Evolutionary conservation across 78 protist genomes (phyloP).

Genomic region (Salpingoeca rosetta): DNA sequence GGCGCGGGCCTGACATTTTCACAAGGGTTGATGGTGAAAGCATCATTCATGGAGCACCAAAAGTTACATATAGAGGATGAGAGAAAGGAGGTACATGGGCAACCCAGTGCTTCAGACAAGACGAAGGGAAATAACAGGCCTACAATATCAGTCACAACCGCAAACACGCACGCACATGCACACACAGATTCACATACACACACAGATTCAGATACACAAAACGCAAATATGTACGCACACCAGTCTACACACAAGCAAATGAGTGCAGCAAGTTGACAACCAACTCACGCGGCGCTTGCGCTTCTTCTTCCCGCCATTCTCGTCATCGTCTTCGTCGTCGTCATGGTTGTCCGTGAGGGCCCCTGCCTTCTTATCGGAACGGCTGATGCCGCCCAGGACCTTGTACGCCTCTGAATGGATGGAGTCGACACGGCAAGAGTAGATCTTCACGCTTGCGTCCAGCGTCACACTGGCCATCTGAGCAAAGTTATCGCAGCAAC

Average conservation of each 20-base stretch:
- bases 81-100: no score
- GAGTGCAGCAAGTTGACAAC: not conserved
- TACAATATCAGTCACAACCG: no score
- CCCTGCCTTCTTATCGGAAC: conserved; percentile 13
- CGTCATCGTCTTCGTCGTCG: conserved; percentile 16
- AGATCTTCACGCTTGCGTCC: conserved; percentile 85
- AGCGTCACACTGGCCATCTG: conserved; percentile 70
- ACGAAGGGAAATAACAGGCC: no score
- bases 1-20: not conserved
- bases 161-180: no score
- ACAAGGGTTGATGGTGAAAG: not conserved
- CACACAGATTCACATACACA: no score
- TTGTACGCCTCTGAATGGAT: conserved; percentile 63
- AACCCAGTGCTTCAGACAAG: no score
- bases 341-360: not conserved
- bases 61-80: no score
- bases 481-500: no score
- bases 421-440: conserved; percentile 82
- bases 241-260: not conserved
- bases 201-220: no score
- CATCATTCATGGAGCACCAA: no score
- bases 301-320: not conserved
- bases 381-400: conserved; percentile 66
- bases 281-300: not conserved
- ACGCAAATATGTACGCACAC: no score